Conservation (phyloP, 805 yeast genomes). For the Teunomyces aglyptinius region DNA sequence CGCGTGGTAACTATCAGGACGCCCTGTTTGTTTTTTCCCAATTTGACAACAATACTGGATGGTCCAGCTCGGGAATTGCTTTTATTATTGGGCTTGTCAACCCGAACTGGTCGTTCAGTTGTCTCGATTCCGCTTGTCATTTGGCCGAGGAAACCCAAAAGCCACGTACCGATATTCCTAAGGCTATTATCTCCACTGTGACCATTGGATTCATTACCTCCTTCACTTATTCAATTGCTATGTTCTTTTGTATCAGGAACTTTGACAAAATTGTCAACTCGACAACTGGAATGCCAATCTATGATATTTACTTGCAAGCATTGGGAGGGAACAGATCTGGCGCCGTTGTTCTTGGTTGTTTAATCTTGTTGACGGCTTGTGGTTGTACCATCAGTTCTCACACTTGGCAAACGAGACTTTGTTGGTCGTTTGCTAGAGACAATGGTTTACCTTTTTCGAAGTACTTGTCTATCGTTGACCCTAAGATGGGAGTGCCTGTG, state of each 20-base stretch:
- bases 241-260: conserved; percentile 38
- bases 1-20: conserved; percentile 31
- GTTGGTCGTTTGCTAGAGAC: conserved; percentile 45
- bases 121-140: conserved; percentile 42
- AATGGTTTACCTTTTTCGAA: conserved; percentile 43
- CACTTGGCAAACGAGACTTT: conserved; percentile 45
- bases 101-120: conserved; percentile 39
- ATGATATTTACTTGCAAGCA: conserved; percentile 41
- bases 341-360: conserved; percentile 34
- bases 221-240: conserved; percentile 38
- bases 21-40: conserved; percentile 25
- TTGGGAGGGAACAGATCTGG: conserved; percentile 31
- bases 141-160: conserved; percentile 40
- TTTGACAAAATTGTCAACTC: conserved; percentile 27
- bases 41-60: conserved; percentile 27
- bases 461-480: conserved; percentile 35
- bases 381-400: conserved; percentile 41
- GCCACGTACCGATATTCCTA: conserved; percentile 40
- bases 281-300: conserved; percentile 38
- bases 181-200: conserved; percentile 39
- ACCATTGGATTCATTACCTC: conserved; percentile 41
- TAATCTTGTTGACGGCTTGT: conserved; percentile 33
- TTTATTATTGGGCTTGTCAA: conserved; percentile 38
- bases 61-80: conserved; percentile 34
- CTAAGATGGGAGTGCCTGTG: conserved; percentile 37